Evolutionary conservation across 805 yeast genomes (phyloP).

Genomic region (Wickerhamomyces queroliae): DNA sequence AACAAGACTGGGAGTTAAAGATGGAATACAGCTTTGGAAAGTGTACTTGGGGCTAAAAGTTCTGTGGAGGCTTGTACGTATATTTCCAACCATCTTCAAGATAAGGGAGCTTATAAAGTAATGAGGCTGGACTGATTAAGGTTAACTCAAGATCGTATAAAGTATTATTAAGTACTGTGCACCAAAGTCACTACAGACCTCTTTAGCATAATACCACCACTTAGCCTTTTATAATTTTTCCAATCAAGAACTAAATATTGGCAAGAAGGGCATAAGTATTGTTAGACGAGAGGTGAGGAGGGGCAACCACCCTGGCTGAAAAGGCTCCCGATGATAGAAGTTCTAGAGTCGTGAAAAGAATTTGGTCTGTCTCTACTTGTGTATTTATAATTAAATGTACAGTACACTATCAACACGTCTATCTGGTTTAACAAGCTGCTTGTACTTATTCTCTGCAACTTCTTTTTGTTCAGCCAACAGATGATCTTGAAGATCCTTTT

Average conservation of each 20-base stretch:
- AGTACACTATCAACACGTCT: not conserved
- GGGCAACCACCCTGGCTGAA: not conserved
- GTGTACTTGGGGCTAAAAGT: no score
- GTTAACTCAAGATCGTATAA: no score
- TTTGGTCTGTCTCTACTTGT: not conserved
- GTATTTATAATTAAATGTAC: not conserved
- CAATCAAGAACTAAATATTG: conserved; percentile 75
- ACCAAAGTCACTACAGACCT: no score
- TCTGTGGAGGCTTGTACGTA: no score
- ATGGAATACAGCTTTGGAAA: no score
- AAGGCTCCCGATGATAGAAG: not conserved
- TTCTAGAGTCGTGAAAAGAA: conserved; percentile 1
- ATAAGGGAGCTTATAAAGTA: no score
- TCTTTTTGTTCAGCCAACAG: not conserved
- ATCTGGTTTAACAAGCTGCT: not conserved
- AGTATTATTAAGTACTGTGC: no score
- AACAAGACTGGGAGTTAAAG: no score
- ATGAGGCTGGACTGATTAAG: no score
- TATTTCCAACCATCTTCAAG: no score
- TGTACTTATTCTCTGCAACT: not conserved
- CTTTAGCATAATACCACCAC: conserved; percentile 66
- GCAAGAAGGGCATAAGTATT: conserved; percentile 78
- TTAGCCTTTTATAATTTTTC: conserved; percentile 84
- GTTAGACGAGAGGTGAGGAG: conserved; percentile 27
- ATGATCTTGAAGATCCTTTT: not conserved